Evolutionary conservation across 352 stramenopile genomes (phyloP).

Genomic region (Globisporangium megalacanthum): DNA sequence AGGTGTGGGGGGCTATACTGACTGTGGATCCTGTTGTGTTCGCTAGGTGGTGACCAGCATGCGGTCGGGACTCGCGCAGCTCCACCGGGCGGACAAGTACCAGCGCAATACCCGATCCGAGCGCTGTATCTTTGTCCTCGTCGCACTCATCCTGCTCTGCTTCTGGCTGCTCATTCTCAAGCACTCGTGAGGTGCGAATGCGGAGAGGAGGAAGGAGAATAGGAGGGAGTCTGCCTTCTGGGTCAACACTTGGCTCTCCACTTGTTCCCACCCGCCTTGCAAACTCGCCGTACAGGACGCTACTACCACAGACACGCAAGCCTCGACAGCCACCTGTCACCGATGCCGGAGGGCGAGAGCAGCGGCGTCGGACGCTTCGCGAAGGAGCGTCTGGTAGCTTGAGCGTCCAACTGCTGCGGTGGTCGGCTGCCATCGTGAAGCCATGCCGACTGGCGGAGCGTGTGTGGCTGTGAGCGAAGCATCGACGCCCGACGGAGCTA

Average conservation of each 20-base stretch:
- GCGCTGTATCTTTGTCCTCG: slow-evolving; percentile 64
- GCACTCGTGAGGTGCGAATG: slow-evolving; percentile 38
- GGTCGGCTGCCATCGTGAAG: neutral
- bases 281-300: too few species aligned
- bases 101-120: slow-evolving; percentile 61
- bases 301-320: too few species aligned
- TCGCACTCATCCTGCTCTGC: slow-evolving; percentile 58
- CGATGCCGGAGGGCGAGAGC: neutral
- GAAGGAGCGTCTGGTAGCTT: slow-evolving; percentile 11
- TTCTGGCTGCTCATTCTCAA: slow-evolving; percentile 65
- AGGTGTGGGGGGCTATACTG: too few species aligned
- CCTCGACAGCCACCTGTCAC: neutral
- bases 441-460: neutral
- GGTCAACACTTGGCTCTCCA: too few species aligned
- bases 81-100: slow-evolving; percentile 55
- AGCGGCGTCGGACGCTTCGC: slow-evolving; percentile 6
- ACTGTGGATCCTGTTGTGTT: neutral
- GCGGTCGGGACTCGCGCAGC: slow-evolving; percentile 51
- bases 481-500: neutral
- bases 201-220: neutral
- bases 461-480: neutral
- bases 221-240: too few species aligned
- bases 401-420: neutral
- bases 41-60: slow-evolving; percentile 49
- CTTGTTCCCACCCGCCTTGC: too few species aligned